Conservation (phyloP, 768 basidiomycete genomes). For the Pleurotus citrinopileatus region DNA sequence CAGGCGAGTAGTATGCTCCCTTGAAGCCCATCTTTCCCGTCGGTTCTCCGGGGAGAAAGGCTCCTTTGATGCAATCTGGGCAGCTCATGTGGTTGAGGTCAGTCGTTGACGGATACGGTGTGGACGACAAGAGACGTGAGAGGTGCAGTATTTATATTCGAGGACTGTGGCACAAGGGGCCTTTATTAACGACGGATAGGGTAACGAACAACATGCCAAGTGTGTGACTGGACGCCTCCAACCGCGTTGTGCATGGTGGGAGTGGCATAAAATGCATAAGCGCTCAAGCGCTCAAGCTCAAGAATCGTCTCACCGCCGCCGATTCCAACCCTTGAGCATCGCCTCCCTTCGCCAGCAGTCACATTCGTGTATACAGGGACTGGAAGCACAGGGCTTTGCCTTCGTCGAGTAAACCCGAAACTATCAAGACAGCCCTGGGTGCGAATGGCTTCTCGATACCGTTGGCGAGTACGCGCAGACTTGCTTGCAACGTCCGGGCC, state of each 20-base stretch:
- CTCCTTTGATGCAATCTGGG: slow-evolving; percentile 43
- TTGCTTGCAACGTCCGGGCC: slow-evolving; percentile 19
- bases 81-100: slow-evolving; percentile 28
- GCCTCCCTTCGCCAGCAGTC: no score
- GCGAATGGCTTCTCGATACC: slow-evolving; percentile 9
- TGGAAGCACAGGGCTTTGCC: no score
- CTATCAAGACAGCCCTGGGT: slow-evolving; percentile 9
- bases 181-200: no score
- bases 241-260: no score
- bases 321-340: no score
- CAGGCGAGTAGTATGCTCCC: slow-evolving; percentile 41
- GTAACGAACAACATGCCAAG: no score
- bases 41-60: slow-evolving; percentile 41
- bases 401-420: slow-evolving; percentile 8
- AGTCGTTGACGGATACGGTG: background rate
- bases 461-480: slow-evolving; percentile 14
- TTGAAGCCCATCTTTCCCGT: slow-evolving; percentile 33
- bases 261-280: no score
- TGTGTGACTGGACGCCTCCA: no score
- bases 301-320: no score
- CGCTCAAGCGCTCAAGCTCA: no score
- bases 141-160: background rate
- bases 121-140: background rate
- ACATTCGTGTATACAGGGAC: no score
- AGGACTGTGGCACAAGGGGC: no score